Conservation (phyloP, 2,329 filamentous ascomycete genomes). For the Moelleriella libera region DNA sequence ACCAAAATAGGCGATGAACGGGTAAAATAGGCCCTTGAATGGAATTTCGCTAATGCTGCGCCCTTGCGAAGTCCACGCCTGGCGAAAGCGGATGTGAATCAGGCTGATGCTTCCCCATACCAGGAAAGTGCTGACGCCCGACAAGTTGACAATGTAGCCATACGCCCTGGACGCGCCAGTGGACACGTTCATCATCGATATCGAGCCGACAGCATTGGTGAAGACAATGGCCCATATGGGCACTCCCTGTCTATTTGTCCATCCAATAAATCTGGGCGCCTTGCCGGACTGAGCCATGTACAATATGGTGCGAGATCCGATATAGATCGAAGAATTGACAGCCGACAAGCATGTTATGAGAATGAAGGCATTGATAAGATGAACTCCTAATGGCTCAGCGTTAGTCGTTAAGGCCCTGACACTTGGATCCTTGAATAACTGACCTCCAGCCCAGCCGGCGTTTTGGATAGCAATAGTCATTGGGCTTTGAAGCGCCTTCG, state of each 20-base stretch:
- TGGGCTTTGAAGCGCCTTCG: slow-evolving; percentile 53
- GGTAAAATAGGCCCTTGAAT: slow-evolving; percentile 39
- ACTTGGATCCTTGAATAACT: slow-evolving; percentile 1
- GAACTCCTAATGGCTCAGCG: slow-evolving; percentile 27
- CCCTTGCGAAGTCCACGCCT: slow-evolving; percentile 46
- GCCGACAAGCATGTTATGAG: slow-evolving; percentile 59
- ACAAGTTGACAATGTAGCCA: slow-evolving; percentile 55
- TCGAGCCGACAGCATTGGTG: slow-evolving; percentile 54
- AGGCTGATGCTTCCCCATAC: slow-evolving; percentile 60
- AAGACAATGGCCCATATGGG: slow-evolving; percentile 48
- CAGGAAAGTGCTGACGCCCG: slow-evolving; percentile 56
- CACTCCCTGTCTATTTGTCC: slow-evolving; percentile 50
- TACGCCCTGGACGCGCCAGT: slow-evolving; percentile 54
- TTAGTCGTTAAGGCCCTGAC: not conserved
- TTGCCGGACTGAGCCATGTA: slow-evolving; percentile 64
- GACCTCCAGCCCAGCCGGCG: slow-evolving; percentile 56
- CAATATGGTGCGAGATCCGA: slow-evolving; percentile 58
- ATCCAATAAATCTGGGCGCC: slow-evolving; percentile 55
- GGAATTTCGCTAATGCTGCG: slow-evolving; percentile 38
- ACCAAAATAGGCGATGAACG: slow-evolving; percentile 45
- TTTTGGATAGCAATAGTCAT: slow-evolving; percentile 63
- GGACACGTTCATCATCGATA: slow-evolving; percentile 64
- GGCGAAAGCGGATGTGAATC: slow-evolving; percentile 58
- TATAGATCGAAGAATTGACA: slow-evolving; percentile 65
- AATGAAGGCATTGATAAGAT: slow-evolving; percentile 68